phyloP scores from a whole-genome alignment of 805 yeast genomes.

The Metschnikowia lochheadii region DNA sequence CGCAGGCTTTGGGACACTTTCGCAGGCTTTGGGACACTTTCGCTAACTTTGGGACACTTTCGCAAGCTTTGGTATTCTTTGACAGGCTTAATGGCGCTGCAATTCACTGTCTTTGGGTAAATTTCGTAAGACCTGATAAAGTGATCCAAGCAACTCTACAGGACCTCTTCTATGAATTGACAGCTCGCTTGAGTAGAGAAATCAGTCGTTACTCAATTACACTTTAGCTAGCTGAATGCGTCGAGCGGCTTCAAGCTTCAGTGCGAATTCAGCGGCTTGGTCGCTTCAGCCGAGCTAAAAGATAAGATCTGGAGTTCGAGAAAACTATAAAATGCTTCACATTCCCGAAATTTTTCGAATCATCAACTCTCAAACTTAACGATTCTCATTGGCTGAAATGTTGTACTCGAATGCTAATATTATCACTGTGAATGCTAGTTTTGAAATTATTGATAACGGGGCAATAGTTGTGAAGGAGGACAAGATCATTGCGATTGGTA shows the following conservation, averaged over 20 bases:
- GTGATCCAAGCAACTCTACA: neutral
- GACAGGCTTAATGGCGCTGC: neutral
- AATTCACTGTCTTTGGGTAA: neutral
- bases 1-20: constrained; percentile 7
- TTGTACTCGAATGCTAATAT: constrained; percentile 11
- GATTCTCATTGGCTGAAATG: constrained; percentile 1
- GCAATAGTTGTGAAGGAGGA: constrained; percentile 12
- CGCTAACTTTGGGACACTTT: constrained; percentile 5
- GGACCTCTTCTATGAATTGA: neutral
- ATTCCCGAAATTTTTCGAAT: neutral
- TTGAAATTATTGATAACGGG: constrained; percentile 12
- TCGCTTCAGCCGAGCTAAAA: constrained; percentile 1
- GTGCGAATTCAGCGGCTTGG: neutral
- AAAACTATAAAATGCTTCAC: neutral
- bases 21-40: constrained; percentile 6
- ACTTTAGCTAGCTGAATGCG: neutral
- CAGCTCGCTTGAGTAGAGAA: neutral
- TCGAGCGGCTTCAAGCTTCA: neutral
- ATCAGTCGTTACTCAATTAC: neutral
- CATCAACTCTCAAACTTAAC: neutral
- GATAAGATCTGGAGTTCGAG: neutral
- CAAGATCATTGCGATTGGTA: constrained; percentile 12
- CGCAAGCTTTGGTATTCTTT: neutral
- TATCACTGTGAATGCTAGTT: constrained; percentile 11
- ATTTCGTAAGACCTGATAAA: neutral